Base-by-base conservation (phyloP, 805 yeast genomes). In the Hanseniaspora lachancei region DNA sequence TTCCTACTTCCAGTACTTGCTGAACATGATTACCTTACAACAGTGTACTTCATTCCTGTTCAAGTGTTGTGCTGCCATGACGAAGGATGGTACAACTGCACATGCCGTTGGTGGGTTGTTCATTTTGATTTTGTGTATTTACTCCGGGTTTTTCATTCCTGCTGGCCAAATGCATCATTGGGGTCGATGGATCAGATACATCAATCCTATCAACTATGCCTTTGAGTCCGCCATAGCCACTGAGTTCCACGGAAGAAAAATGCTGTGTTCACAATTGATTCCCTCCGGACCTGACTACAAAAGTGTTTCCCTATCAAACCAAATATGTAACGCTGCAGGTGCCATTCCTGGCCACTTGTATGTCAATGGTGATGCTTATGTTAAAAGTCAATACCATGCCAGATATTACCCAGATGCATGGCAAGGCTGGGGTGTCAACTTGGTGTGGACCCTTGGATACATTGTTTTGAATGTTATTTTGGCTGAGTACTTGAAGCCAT, bases 341-440 rank as follows among this genome's bases (percentile, higher is more conserved):
- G 74, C 84, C 13, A 67, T 62, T 9, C 67, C 73, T 8, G 81
- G 81, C 59, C 53, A 62, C 9, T 57, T 64, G n/a, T 65, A 32
- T 27, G 57, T 54, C 39, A 64, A 66, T 58, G 87, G 86, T 64
- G 78, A 76, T 57, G 65, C 66, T 23, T 81, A 78, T 61, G 56
- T 80, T 16, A 56, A 59, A 40, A 53, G 58, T 8, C 58, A 58
- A 38, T 82, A 68, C 62, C 65, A 66, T 36, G 80, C 78, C 64
- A 60, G 63, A 40, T 63, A 67, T 60, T 46, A 53, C 21, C 57
- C 64, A 15, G 81, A 81, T 62, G 70, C 74, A 58, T 81, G 86
- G 86, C 75, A 84, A 70, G 74, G 80, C 62, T 74, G 75, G 70
- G 85, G 88, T 66, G 80, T 68, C 60, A 70, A 76, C 52, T 62